Evolutionary conservation across 495 filamentous ascomycete genomes (phyloP).

Genomic region (Hyaloscypha hepaticicola): DNA sequence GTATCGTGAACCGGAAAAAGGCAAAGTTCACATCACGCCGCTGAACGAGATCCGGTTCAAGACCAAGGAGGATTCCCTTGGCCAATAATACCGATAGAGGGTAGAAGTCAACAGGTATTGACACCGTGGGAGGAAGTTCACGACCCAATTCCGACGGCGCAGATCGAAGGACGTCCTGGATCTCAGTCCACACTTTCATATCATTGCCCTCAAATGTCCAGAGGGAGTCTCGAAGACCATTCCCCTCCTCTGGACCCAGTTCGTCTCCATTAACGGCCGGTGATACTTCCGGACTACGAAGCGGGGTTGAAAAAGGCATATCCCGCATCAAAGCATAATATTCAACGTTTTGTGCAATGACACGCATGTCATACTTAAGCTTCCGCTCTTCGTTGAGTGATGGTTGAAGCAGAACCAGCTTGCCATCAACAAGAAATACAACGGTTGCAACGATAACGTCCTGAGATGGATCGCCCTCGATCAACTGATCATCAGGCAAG

Average conservation of each 20-base stretch:
- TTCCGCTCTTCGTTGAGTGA: slow-evolving; percentile 71
- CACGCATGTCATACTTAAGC: slow-evolving; percentile 96
- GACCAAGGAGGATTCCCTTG: slow-evolving; percentile 84
- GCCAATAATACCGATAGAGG: slow-evolving; percentile 80
- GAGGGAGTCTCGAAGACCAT: slow-evolving; percentile 76
- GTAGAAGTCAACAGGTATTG: slow-evolving; percentile 81
- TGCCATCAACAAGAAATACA: slow-evolving; percentile 92
- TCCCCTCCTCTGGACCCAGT: slow-evolving; percentile 26
- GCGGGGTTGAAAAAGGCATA: slow-evolving; percentile 49
- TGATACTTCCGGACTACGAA: not conserved
- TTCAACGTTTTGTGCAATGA: slow-evolving; percentile 92
- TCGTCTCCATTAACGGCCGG: slow-evolving; percentile 5
- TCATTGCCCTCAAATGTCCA: slow-evolving; percentile 91
- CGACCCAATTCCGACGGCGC: slow-evolving; percentile 56
- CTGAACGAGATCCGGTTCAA: slow-evolving; percentile 90
- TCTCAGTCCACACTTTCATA: slow-evolving; percentile 82
- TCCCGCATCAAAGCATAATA: slow-evolving; percentile 93
- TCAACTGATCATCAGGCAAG: slow-evolving; percentile 83
- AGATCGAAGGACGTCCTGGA: slow-evolving; percentile 78
- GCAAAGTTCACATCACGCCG: slow-evolving; percentile 86
- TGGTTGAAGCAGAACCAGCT: slow-evolving; percentile 88
- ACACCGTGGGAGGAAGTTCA: slow-evolving; percentile 63
- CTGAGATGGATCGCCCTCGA: slow-evolving; percentile 90
- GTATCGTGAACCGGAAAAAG: slow-evolving; percentile 77
- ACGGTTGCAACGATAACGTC: slow-evolving; percentile 95